Percentiles rank a stretch among this genome's conserved stretches.
Conservation (phyloP, 176 grass and related monocot genomes). For the Miscanthus lutarioriparius region DNA sequence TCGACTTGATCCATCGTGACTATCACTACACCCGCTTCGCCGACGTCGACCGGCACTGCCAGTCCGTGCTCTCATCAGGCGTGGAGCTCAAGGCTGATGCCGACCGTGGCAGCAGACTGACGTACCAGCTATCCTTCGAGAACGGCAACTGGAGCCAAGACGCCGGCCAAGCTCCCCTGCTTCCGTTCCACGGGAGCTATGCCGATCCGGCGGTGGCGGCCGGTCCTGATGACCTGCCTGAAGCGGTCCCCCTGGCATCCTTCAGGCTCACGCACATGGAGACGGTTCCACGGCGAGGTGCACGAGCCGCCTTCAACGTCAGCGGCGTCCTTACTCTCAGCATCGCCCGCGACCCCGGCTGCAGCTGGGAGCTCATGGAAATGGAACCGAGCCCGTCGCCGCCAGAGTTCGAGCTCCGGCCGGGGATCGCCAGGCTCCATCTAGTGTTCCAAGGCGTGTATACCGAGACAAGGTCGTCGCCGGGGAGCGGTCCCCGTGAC, state of each 20-base stretch:
- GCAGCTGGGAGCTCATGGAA: background rate
- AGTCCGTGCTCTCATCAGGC: constrained; percentile 6
- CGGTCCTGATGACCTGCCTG: background rate
- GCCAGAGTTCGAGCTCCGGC: background rate
- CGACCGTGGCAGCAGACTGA: background rate
- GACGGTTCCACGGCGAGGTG: background rate
- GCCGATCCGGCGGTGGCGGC: too few species aligned
- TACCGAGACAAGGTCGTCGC: constrained; percentile 34
- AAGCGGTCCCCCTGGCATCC: constrained; percentile 27
- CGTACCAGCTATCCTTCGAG: constrained; percentile 3
- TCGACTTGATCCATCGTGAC: too few species aligned
- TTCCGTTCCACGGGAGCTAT: background rate
- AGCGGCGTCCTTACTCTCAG: constrained; percentile 56
- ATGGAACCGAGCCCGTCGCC: background rate
- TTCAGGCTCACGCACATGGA: constrained; percentile 50
- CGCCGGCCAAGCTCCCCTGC: background rate
- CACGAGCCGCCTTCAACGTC: constrained; percentile 46
- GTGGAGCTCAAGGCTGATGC: background rate
- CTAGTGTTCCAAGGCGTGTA: constrained; percentile 70
- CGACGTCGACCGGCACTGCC: background rate
- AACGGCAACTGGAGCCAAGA: constrained; percentile 25
- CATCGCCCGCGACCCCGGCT: constrained; percentile 29
- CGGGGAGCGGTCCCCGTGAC: too few species aligned
- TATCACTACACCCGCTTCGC: constrained; percentile 5
- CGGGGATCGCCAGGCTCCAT: constrained; percentile 52